Base-by-base conservation (phyloP, 352 stramenopile species). In the Phytopythium cucurbitacearum region DNA sequence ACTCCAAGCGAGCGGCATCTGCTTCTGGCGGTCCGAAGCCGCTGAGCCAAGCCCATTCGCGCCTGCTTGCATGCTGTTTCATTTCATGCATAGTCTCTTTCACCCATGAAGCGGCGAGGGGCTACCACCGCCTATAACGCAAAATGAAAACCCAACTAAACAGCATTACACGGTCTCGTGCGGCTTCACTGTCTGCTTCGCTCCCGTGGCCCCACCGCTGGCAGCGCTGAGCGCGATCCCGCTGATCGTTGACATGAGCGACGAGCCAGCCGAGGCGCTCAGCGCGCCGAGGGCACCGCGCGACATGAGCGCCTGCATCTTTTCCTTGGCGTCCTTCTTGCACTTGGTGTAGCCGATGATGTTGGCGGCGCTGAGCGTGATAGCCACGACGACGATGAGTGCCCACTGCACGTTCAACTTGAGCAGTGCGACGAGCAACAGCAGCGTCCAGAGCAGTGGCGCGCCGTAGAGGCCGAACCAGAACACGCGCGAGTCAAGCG, bases 281-380 rank as follows among this genome's bases (percentile, higher is more conserved):
- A 92, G 65, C 11, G 80, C 81, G 8, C 81, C 82, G 16, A 94
- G 57, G 1, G 84, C 84, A 13, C 84, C 80, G 37, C 85, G 64
- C 12, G 84, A 87, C 76, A 94, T 89, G 42, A 94, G 58, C 35
- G 72, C 79, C 56, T 89, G 73, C 80, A 94, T 91, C 59, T 91
- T 92, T 40, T 87, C 64, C 51, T 85, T 88, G 49, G 84, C 84
- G 59, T 94, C 84, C 48, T 96, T 94, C 75, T 93, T 97, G 73
- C 96, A 98, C 62, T 98, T 97, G 54, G 96, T 98, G 80, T 99
- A 99, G 33, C 97, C 97, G 63, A 98, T 97, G 45, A 99, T 98
- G 73, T 99, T 99, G 45, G 95, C 94, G 32, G 59, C 71, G 49
- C 74, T 97, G 34, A 99, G 78, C 12, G 89, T 76, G 16, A 99